A percentile compares a stretch with the other conserved stretches of the same genome.
Conservation (phyloP, 2,329 filamentous ascomycete species). For the Claviceps digitariae region DNA sequence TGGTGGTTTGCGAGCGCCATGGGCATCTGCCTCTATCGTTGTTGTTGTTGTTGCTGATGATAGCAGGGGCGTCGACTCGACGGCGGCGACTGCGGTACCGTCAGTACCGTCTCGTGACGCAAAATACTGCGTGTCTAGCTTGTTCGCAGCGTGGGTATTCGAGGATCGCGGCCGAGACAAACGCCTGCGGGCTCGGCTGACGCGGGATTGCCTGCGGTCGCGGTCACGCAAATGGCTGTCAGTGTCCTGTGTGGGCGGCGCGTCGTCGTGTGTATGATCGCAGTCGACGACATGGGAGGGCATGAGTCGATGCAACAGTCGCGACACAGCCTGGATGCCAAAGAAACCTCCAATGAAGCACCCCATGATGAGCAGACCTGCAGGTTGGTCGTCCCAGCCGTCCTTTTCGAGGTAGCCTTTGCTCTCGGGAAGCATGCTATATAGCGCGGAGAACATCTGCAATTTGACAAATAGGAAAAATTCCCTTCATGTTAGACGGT, state of each 20-base stretch:
- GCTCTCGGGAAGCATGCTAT: conserved; percentile 83
- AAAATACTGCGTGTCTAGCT: background rate
- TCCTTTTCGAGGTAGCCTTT: conserved; percentile 62
- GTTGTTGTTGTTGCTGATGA: background rate
- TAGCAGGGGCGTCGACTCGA: conserved; percentile 38
- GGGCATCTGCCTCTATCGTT: conserved; percentile 12
- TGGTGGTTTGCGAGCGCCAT: conserved; percentile 12
- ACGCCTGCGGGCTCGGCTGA: conserved; percentile 19
- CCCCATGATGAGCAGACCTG: conserved; percentile 54
- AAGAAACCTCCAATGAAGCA: conserved; percentile 61
- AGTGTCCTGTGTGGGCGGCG: conserved; percentile 20
- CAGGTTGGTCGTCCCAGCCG: conserved; percentile 50
- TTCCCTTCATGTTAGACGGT: background rate
- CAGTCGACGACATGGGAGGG: conserved; percentile 73
- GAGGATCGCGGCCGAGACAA: conserved; percentile 13
- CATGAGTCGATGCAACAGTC: conserved; percentile 58
- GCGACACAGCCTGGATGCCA: conserved; percentile 61
- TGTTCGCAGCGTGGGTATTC: background rate
- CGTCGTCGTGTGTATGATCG: conserved; percentile 56
- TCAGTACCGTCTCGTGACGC: conserved; percentile 6
- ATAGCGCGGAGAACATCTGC: conserved; percentile 81
- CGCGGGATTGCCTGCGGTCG: conserved; percentile 16
- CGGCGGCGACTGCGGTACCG: conserved; percentile 7
- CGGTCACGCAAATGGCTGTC: conserved; percentile 11
- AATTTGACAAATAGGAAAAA: background rate